Percentiles rank a stretch among this genome's conserved stretches.
Evolutionary conservation across 139 green algal genomes (phyloP).

Genomic region (Trebouxia sp.): DNA sequence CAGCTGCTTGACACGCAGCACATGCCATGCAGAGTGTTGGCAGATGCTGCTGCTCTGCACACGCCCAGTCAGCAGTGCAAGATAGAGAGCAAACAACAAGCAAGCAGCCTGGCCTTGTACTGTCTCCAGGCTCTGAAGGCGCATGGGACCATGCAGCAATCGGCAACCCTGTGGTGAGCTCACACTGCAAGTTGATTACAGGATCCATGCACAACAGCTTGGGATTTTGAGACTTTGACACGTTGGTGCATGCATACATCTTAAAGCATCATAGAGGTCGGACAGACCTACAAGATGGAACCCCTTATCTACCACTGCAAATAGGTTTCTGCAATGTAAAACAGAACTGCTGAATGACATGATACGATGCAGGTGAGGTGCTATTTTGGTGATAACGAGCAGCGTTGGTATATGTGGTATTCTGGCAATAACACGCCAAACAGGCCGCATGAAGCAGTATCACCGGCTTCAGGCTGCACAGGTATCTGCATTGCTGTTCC

Average conservation of each 20-base stretch:
- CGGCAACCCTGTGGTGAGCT: slow-evolving; percentile 70
- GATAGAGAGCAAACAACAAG: background rate
- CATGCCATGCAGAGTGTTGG: background rate
- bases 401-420: slow-evolving; percentile 94
- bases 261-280: too few relatives aligned
- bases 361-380: slow-evolving; percentile 61
- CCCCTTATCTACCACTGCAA: too few relatives aligned
- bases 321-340: background rate
- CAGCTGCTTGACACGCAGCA: too few relatives aligned
- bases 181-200: too few relatives aligned
- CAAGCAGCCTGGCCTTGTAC: slow-evolving; percentile 59
- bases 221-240: too few relatives aligned
- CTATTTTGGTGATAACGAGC: slow-evolving; percentile 79
- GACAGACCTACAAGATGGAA: too few relatives aligned
- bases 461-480: slow-evolving; percentile 59
- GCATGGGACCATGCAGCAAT: slow-evolving; percentile 75
- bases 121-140: slow-evolving; percentile 50
- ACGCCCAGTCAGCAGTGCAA: background rate
- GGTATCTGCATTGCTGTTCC: slow-evolving; percentile 42
- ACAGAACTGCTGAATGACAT: background rate
- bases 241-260: too few relatives aligned
- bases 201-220: too few relatives aligned
- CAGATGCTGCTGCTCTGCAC: background rate
- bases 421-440: slow-evolving; percentile 43
- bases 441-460: slow-evolving; percentile 51